These are phyloP conservation scores for Monosporascus sp. DNA, from an alignment of 2,329 filamentous ascomycete genomes.

Conservation along the genomic window DNA sequence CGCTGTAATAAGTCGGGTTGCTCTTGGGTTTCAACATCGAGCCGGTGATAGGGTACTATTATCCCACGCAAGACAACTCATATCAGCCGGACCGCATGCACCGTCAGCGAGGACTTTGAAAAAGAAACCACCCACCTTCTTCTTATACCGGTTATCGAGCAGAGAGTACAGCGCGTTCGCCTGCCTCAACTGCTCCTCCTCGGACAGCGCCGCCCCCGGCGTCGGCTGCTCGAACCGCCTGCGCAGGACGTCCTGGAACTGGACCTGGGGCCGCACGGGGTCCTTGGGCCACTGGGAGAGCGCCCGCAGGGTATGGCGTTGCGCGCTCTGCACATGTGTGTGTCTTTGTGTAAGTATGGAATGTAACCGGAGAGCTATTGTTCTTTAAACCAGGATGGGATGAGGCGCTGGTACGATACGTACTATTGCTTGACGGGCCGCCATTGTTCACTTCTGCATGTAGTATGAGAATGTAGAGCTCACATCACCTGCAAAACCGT, in stretches of 20 bases:
- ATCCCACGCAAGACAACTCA: not conserved
- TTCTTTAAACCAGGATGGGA: not conserved
- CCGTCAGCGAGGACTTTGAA: not conserved
- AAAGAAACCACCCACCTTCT: slow-evolving; percentile 37
- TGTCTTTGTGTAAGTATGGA: slow-evolving; percentile 1
- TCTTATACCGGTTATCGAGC: slow-evolving; percentile 54
- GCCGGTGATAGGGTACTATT: slow-evolving; percentile 41
- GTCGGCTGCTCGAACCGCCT: slow-evolving; percentile 35
- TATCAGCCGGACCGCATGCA: not conserved
- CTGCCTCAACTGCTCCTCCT: slow-evolving; percentile 50
- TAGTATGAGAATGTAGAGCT: not conserved
- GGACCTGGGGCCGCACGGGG: slow-evolving; percentile 56
- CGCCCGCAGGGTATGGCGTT: slow-evolving; percentile 44
- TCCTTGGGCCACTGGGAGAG: slow-evolving; percentile 61
- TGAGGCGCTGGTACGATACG: slow-evolving; percentile 1
- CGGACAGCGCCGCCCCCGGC: slow-evolving; percentile 21
- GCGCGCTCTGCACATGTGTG: slow-evolving; percentile 32
- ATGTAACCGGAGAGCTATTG: not conserved
- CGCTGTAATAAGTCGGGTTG: slow-evolving; percentile 60
- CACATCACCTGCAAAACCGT: slow-evolving; percentile 5
- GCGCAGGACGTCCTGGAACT: slow-evolving; percentile 54
- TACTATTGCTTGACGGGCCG: slow-evolving; percentile 23
- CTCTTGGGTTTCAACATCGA: slow-evolving; percentile 53
- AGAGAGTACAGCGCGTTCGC: slow-evolving; percentile 56
- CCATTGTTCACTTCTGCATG: slow-evolving; percentile 2